phyloP scores from a whole-genome alignment of 768 basidiomycete species.

The Pisolithus tinctorius region DNA sequence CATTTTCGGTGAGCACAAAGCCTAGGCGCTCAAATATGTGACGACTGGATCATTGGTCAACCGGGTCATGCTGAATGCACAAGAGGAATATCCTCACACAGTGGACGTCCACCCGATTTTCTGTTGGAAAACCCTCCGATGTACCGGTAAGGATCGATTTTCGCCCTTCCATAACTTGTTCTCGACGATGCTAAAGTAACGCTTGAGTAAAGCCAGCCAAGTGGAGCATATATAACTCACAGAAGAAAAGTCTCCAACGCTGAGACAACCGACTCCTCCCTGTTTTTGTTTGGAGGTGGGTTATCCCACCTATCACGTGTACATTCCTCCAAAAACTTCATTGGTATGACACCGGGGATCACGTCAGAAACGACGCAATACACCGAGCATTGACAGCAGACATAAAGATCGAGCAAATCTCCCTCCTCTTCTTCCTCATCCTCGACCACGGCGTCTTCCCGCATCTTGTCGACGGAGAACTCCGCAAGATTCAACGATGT shows the following conservation, averaged over 20 bases:
- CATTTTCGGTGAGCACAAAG: slow-evolving; percentile 25
- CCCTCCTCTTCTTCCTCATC: slow-evolving; percentile 37
- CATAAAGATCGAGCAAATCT: slow-evolving; percentile 65
- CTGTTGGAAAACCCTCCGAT: slow-evolving; percentile 46
- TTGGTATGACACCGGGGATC: slow-evolving; percentile 68
- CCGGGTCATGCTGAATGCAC: slow-evolving; percentile 9
- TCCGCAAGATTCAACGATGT: slow-evolving; percentile 32
- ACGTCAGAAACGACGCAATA: slow-evolving; percentile 64
- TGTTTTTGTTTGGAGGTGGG: slow-evolving; percentile 49
- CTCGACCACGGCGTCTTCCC: slow-evolving; percentile 29
- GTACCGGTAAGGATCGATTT: slow-evolving; percentile 47
- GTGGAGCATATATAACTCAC: slow-evolving; percentile 35
- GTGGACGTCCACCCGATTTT: slow-evolving; percentile 62
- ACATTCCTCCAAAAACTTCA: slow-evolving; percentile 56
- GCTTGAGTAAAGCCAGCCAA: not conserved
- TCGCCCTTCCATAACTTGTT: slow-evolving; percentile 73
- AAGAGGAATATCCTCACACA: slow-evolving; percentile 39
- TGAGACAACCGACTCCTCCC: slow-evolving; percentile 46
- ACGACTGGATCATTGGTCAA: slow-evolving; percentile 22
- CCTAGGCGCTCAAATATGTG: slow-evolving; percentile 37
- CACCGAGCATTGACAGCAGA: slow-evolving; percentile 80
- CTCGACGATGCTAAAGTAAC: slow-evolving; percentile 53
- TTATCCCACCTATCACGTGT: slow-evolving; percentile 52
- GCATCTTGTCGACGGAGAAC: slow-evolving; percentile 14
- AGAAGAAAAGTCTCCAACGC: slow-evolving; percentile 61